Conservation (phyloP, 108 stramenopile genomes). For the Fragilariopsis cylindrus region DNA sequence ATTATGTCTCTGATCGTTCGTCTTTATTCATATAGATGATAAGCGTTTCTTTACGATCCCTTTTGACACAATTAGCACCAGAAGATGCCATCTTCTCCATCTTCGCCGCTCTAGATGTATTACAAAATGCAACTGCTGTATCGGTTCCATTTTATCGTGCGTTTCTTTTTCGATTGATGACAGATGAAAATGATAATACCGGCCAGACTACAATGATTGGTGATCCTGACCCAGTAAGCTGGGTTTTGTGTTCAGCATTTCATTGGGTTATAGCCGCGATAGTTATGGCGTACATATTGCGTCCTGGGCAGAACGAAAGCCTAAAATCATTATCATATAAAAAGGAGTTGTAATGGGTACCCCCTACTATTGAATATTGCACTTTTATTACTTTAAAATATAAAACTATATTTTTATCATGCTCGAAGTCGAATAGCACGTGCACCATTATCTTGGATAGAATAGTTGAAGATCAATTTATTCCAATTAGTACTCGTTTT, state of each 20-base stretch:
- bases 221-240: conserved; percentile 70
- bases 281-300: conserved; percentile 38
- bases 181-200: neutral
- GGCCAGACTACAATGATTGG: conserved; percentile 50
- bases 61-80: conserved; percentile 65
- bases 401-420: neutral
- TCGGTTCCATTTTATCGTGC: conserved; percentile 83
- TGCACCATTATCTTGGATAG: conserved; percentile 37
- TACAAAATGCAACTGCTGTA: conserved; percentile 71
- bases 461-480: conserved; percentile 46
- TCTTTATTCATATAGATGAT: conserved; percentile 25
- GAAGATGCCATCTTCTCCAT: conserved; percentile 72
- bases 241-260: conserved; percentile 54
- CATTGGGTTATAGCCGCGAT: conserved; percentile 59
- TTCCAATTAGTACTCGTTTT: conserved; percentile 20
- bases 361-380: neutral
- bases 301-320: neutral
- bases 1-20: too few relatives aligned
- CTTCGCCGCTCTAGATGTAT: conserved; percentile 72
- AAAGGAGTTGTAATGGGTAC: neutral
- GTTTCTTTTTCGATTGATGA: conserved; percentile 49
- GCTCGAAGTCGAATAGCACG: conserved; percentile 41
- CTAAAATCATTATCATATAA: neutral
- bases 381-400: neutral
- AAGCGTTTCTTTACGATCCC: conserved; percentile 53